Evolutionary conservation across 495 filamentous ascomycete species (phyloP), one percentile per base, ranked within the genome.

Genomic region (Durotheca rogersii): DNA sequence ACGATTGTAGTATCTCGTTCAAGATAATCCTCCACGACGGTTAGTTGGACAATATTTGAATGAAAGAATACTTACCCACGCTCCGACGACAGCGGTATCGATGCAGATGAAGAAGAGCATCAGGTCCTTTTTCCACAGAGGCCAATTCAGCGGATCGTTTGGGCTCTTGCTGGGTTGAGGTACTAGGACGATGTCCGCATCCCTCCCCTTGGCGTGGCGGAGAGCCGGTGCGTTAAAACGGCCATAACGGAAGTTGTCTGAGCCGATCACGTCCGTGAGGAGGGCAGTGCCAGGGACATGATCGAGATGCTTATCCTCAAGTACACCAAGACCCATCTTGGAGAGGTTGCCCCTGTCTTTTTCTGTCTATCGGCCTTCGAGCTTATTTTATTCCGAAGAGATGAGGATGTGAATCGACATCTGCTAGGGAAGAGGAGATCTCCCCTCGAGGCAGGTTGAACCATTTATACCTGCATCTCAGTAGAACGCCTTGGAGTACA

Each of bases 141-240:
- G 56, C 47, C 57, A 63, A 50, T 73, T 72, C 54, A 76, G 47
- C 7, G 73, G 73, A 50, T 76, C 73, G 41, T 76, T 75, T 0
- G 70, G 71, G n/a, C 61, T 67, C 4, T 67, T 57, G 6, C 70
- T 71, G 6, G 73, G 73, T 53, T 76, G 73, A 4, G 73, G 73
- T 7, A 72, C 69, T 25, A 77, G 64, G 12, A 76, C 33, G 16
- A 76, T 56, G 27, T 72, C 55, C 3, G 52, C 35, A 33, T 72
- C 55, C 43, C 56, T 65, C 23, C 72, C 72, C 15, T 58, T 65
- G 20, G 61, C 71, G 50, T 74, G 71, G 49, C 66, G 72, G 16
- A 75, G 60, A 15, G 32, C 35, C 17, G 55, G 49, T 4, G 60
- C 49, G 48, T 61, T 41, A 15, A 63, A 35, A 7, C 33, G 33